Percentiles rank a stretch among this genome's conserved stretches.
phyloP scores from a whole-genome alignment of 192 early-diverging fungal species.

The Entrophospora sp. region DNA sequence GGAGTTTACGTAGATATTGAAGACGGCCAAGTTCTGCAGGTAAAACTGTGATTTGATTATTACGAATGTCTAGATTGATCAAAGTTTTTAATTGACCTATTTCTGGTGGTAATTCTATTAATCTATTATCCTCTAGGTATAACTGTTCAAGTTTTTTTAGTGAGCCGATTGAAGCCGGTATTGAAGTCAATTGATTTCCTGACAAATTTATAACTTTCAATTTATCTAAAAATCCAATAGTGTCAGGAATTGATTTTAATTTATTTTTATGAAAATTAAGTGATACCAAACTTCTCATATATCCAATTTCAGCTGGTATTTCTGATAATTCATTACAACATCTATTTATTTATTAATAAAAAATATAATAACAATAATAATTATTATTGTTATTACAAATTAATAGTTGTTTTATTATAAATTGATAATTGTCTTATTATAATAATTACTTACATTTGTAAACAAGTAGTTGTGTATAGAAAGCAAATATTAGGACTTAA shows the following conservation, averaged over 20 bases:
- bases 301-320: slow-evolving; percentile 66
- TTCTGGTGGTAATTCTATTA: slow-evolving; percentile 52
- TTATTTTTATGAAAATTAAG: slow-evolving; percentile 58
- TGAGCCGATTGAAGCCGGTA: slow-evolving; percentile 54
- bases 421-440: neutral
- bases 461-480: slow-evolving; percentile 47
- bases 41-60: slow-evolving; percentile 54
- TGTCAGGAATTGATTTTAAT: slow-evolving; percentile 52
- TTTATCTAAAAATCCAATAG: slow-evolving; percentile 55
- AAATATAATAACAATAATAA: neutral
- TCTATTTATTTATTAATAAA: slow-evolving; percentile 32
- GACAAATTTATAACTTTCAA: slow-evolving; percentile 56
- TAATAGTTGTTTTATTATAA: no score
- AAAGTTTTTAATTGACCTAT: slow-evolving; percentile 52
- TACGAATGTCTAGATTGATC: slow-evolving; percentile 51
- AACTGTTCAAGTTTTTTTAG: slow-evolving; percentile 54
- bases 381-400: no score
- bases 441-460: slow-evolving; percentile 54
- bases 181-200: slow-evolving; percentile 47
- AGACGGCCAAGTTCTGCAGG: slow-evolving; percentile 67
- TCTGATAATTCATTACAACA: slow-evolving; percentile 62
- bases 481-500: slow-evolving; percentile 65
- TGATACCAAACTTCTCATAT: slow-evolving; percentile 50
- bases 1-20: slow-evolving; percentile 52
- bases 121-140: slow-evolving; percentile 47